Evolutionary conservation across 768 basidiomycete genomes (phyloP).

Genomic region (Fistulinella prunicolor): DNA sequence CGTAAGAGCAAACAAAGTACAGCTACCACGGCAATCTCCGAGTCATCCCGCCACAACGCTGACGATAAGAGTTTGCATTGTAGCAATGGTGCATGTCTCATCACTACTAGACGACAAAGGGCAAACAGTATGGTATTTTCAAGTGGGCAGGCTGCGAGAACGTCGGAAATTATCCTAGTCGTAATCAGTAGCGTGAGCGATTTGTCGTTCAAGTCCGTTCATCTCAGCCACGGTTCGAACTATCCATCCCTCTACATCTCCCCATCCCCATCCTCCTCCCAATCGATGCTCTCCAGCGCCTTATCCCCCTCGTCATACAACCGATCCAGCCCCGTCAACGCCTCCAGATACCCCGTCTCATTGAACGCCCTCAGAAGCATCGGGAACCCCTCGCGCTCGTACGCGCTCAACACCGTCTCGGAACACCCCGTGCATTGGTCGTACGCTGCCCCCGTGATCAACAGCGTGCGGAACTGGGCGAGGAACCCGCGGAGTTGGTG

Average conservation of each 20-base stretch:
- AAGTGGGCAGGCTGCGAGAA: too few species aligned
- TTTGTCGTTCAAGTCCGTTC: too few species aligned
- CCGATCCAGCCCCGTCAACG: conserved; percentile 74
- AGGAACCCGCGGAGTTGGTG: conserved; percentile 94
- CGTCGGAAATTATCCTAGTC: too few species aligned
- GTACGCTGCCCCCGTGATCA: conserved; percentile 84
- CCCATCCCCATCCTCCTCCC: conserved; percentile 58
- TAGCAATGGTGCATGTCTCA: too few species aligned
- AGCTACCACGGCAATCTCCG: too few species aligned
- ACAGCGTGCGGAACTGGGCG: conserved; percentile 79
- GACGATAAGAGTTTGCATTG: too few species aligned
- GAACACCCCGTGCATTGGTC: conserved; percentile 90
- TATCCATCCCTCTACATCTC: not conserved
- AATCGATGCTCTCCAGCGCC: conserved; percentile 67
- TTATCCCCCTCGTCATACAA: conserved; percentile 74
- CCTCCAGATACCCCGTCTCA: conserved; percentile 71
- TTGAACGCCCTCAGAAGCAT: conserved; percentile 83
- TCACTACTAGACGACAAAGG: too few species aligned
- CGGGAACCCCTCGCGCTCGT: conserved; percentile 73
- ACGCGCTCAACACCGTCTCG: conserved; percentile 75
- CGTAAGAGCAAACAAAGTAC: too few species aligned
- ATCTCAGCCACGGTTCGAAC: too few species aligned
- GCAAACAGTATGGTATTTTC: too few species aligned
- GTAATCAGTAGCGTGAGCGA: too few species aligned
- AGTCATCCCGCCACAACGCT: too few species aligned